Conservation (phyloP, 768 basidiomycete genomes). For the Agrocybe chaxingu region DNA sequence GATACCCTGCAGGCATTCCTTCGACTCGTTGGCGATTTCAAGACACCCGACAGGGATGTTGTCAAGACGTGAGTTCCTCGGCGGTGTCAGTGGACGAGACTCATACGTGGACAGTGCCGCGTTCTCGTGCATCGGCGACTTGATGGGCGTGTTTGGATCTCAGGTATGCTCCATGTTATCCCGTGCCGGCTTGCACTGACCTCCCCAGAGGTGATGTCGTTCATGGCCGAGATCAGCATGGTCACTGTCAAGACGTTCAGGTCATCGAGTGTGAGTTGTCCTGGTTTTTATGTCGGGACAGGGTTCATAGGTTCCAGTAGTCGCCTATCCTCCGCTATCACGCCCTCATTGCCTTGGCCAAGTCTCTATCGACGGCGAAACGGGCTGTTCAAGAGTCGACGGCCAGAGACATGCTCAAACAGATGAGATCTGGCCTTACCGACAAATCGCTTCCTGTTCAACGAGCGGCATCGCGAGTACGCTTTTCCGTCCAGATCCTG, state of each 20-base stretch:
- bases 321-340: slow-evolving; percentile 80
- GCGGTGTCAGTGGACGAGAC: background rate
- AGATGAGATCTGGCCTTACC: slow-evolving; percentile 66
- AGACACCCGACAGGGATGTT: slow-evolving; percentile 58
- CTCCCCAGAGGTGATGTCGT: slow-evolving; percentile 80
- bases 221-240: slow-evolving; percentile 80
- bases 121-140: slow-evolving; percentile 82
- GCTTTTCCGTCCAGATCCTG: slow-evolving; percentile 3
- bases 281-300: background rate
- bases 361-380: slow-evolving; percentile 76
- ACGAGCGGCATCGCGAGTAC: slow-evolving; percentile 76
- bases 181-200: background rate
- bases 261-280: slow-evolving; percentile 62
- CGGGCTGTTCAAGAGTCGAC: slow-evolving; percentile 79
- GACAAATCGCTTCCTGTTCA: slow-evolving; percentile 88
- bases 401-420: slow-evolving; percentile 80
- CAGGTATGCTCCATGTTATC: slow-evolving; percentile 52
- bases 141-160: slow-evolving; percentile 81
- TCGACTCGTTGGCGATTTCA: slow-evolving; percentile 71
- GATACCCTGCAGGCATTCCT: slow-evolving; percentile 81
- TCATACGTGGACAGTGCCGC: slow-evolving; percentile 54
- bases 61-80: slow-evolving; percentile 57
- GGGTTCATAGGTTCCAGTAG: slow-evolving; percentile 31
- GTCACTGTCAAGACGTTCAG: slow-evolving; percentile 66
- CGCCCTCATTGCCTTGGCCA: slow-evolving; percentile 73